Percentiles rank a stretch among this genome's conserved stretches.
Evolutionary conservation across 257 asterid genomes (phyloP).

Genomic region (Solanum neorickii): DNA sequence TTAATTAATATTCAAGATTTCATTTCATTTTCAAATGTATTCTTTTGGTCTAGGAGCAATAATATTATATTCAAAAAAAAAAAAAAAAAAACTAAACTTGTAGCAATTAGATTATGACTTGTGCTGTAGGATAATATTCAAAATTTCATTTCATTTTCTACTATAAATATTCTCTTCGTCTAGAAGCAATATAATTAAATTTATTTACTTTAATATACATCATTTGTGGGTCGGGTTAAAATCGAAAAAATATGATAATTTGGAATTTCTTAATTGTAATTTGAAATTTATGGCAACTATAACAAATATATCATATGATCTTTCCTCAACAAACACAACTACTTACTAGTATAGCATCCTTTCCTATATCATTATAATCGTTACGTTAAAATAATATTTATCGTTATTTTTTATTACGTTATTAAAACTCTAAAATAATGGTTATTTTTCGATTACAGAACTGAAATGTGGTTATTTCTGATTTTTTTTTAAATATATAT

Average conservation of each 20-base stretch:
- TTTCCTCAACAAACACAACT: neutral
- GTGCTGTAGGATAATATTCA: neutral
- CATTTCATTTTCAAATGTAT: neutral
- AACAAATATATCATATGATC: neutral
- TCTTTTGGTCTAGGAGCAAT: neutral
- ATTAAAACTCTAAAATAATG: neutral
- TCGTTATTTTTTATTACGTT: fast-evolving
- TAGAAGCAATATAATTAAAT: neutral
- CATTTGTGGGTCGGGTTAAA: fast-evolving
- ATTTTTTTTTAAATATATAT: neutral
- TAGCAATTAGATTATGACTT: neutral
- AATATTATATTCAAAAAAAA: no score
- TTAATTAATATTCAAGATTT: neutral
- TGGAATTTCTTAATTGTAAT: neutral
- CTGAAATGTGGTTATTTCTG: neutral
- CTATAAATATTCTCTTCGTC: neutral
- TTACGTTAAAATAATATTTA: neutral
- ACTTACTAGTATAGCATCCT: neutral
- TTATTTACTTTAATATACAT: neutral
- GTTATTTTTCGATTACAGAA: neutral
- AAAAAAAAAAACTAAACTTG: no score
- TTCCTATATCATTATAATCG: neutral
- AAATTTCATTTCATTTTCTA: neutral
- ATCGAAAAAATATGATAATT: neutral
- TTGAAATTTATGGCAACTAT: neutral